Percentiles rank a stretch among this genome's conserved stretches.
Conservation (phyloP, 2,329 filamentous ascomycete species). For the Coniochaeta sp. region DNA sequence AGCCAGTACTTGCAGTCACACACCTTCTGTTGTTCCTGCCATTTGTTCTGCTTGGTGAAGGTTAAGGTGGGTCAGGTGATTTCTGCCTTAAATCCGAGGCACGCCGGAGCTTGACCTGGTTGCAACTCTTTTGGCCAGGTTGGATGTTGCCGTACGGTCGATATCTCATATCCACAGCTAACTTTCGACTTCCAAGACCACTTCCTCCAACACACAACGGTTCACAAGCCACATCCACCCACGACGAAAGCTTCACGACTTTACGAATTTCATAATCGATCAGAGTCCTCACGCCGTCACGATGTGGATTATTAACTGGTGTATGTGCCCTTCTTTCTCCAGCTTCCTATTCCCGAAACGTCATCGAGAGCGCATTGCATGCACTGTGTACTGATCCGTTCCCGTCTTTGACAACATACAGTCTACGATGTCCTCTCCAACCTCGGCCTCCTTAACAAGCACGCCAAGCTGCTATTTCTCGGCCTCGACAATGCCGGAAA, state of each 20-base stretch:
- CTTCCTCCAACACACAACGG: background rate
- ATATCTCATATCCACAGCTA: background rate
- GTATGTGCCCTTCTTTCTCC: constrained; percentile 47
- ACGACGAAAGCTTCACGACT: background rate
- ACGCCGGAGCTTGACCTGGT: background rate
- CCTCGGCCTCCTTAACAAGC: constrained; percentile 87
- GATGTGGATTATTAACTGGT: constrained; percentile 97
- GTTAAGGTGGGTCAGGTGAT: background rate
- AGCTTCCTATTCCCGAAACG: background rate
- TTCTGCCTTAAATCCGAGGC: background rate
- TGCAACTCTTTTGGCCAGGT: background rate
- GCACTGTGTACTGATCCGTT: background rate
- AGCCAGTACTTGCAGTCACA: no score
- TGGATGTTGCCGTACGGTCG: background rate
- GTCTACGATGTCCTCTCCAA: constrained; percentile 88
- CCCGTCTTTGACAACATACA: constrained; percentile 35
- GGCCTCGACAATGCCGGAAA: constrained; percentile 93
- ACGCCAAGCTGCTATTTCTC: constrained; percentile 89
- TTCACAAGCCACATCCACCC: no score
- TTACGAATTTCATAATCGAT: background rate
- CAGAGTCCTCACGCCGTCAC: constrained; percentile 22
- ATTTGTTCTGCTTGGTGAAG: background rate
- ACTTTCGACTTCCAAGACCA: background rate
- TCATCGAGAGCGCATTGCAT: background rate
- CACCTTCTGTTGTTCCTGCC: no score